phyloP scores from a whole-genome alignment of 228 moss, liverwort and hornwort genomes.

The Sphagnum magellanicum region DNA sequence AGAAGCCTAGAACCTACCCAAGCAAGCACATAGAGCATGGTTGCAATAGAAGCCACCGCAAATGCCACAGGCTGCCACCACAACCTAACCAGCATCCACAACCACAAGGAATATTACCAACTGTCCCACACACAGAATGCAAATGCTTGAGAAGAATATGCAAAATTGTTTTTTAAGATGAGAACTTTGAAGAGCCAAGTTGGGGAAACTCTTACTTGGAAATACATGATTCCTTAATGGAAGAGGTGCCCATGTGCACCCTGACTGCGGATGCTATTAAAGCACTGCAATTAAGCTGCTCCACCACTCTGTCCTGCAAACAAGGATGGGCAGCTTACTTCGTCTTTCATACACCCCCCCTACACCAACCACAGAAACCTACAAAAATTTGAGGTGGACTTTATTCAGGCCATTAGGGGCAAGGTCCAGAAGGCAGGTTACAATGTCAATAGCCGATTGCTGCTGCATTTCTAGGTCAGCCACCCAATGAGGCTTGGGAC shows the following conservation, averaged over 20 bases:
- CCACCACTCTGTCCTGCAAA: conserved; percentile 63
- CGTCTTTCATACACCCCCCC: no score
- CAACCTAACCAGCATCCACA: conserved; percentile 29
- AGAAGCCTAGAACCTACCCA: conserved; percentile 43
- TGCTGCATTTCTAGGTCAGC: conserved; percentile 32
- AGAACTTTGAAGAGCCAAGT: not conserved
- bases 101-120: not conserved
- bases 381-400: not conserved
- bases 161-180: not conserved
- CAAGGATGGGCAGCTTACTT: not conserved
- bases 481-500: conserved; percentile 54
- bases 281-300: conserved; percentile 76
- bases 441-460: conserved; percentile 46
- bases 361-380: no score
- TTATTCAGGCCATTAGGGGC: no score
- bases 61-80: conserved; percentile 30
- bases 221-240: conserved; percentile 15
- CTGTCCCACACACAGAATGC: not conserved
- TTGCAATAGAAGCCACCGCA: conserved; percentile 58
- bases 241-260: conserved; percentile 21
- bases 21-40: conserved; percentile 68
- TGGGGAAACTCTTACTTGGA: conserved; percentile 27
- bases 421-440: conserved; percentile 20
- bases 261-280: conserved; percentile 46
- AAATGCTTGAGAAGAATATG: not conserved